Evolutionary conservation across 768 basidiomycete genomes (phyloP), one percentile per base, ranked within the genome.

Genomic region (Favolaschia claudopus): DNA sequence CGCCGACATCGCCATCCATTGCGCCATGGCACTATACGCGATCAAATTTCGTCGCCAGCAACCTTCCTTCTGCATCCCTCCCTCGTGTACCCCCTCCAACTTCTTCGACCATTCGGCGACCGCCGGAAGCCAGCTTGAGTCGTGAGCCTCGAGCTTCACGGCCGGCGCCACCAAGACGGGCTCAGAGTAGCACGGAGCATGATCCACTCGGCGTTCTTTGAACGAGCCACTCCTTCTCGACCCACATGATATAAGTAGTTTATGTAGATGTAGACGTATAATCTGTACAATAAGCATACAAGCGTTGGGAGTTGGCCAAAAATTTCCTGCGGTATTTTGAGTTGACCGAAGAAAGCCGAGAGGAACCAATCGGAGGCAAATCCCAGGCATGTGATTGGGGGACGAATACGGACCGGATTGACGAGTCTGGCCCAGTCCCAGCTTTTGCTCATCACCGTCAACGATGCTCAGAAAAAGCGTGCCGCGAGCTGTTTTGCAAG

Each of bases 391-490:
- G 55, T 74, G 77, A 79, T 79, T 79, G 77, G 76, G 36, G 55
- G 61, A 46, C 28, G 44, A 51, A 27, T 43, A n/a, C n/a, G n/a
- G n/a, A n/a, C n/a, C n/a, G n/a, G n/a, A n/a, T n/a, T n/a, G n/a
- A n/a, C n/a, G 25, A 29, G 33, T 38, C 34, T 24, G 50, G 29
- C 61, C 62, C 63, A 40, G 54, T 58, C 63, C 58, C 19, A 46
- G 50, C 48, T 63, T 63, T 56, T n/a, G n/a, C n/a, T 64, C 67
- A 56, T 66, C 66, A 54, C 69, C 72, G 37, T 43, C 58, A 67
- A 70, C 71, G 24, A 92, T 92, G 90, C 73, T 92, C 74, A 83
- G 79, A 76, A 91, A 84, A 76, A 77, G 83, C 58, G 72, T 93
- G 62, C 80, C 80, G 42, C 84, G 81, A 72, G 76, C 82, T 55